phyloP scores from a whole-genome alignment of 2,329 filamentous ascomycete species.

The Zelopaecilomyces penicillatus region DNA sequence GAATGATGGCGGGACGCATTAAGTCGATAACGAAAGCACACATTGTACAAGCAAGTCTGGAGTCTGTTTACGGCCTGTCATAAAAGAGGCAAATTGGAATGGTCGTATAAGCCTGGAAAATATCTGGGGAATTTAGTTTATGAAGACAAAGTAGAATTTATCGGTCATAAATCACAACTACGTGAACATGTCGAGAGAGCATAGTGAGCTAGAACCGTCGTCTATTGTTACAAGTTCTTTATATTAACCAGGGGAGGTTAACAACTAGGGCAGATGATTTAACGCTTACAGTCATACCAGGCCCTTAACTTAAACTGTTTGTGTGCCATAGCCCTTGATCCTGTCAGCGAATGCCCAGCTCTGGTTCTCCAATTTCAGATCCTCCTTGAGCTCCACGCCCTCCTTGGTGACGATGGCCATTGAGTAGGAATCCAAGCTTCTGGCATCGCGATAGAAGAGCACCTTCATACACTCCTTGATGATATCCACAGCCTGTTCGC shows the following conservation, averaged over 20 bases:
- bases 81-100: not conserved
- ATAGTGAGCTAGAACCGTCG: too few species aligned
- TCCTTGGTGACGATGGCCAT: constrained; percentile 84
- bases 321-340: constrained; percentile 91
- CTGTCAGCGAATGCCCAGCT: constrained; percentile 97
- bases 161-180: too few species aligned
- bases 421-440: constrained; percentile 84
- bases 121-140: not conserved
- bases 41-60: not conserved
- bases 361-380: constrained; percentile 85
- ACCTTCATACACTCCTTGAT: constrained; percentile 97
- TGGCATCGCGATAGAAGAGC: constrained; percentile 91
- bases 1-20: constrained; percentile 5
- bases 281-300: too few species aligned
- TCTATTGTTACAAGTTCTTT: too few species aligned
- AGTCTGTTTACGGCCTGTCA: not conserved
- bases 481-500: constrained; percentile 70
- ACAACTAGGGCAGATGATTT: too few species aligned
- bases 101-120: constrained; percentile 1
- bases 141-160: not conserved
- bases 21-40: constrained; percentile 6
- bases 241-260: too few species aligned
- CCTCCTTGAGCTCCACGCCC: constrained; percentile 74
- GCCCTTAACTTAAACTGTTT: constrained; percentile 44
- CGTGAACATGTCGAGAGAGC: too few species aligned